Percentiles rank a stretch among this genome's conserved stretches.
These are phyloP conservation scores for Penicillium olsonii DNA, from an alignment of 2,329 filamentous ascomycete genomes.

Conservation along the genomic window DNA sequence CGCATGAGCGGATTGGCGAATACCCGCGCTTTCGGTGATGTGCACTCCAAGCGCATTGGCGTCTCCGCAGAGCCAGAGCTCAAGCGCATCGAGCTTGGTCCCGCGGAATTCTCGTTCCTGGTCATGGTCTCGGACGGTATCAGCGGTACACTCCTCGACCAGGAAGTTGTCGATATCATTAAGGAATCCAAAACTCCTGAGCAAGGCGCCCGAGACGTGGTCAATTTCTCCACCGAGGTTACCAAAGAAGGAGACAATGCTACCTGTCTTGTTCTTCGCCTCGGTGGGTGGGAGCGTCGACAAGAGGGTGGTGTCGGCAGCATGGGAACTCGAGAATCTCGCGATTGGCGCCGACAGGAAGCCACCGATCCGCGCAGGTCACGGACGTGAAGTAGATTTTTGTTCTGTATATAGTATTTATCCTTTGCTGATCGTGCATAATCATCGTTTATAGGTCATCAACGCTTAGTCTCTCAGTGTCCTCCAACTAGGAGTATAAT, in stretches of 20 bases:
- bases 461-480: too few relatives aligned
- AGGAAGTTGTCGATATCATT: conserved; percentile 93
- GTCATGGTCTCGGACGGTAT: conserved; percentile 89
- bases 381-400: conserved; percentile 46
- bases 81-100: conserved; percentile 72
- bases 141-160: conserved; percentile 80
- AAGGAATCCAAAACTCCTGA: conserved; percentile 93
- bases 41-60: conserved; percentile 85
- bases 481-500: too few relatives aligned
- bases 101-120: conserved; percentile 85
- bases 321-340: conserved; percentile 86
- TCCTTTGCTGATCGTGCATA: conserved; percentile 16
- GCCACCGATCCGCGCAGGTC: conserved; percentile 77
- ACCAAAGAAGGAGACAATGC: conserved; percentile 65
- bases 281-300: conserved; percentile 66
- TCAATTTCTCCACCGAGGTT: conserved; percentile 87
- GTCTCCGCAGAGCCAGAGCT: conserved; percentile 94
- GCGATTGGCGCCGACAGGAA: conserved; percentile 79
- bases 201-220: conserved; percentile 74
- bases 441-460: conserved; percentile 7
- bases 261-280: conserved; percentile 62
- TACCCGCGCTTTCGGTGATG: conserved; percentile 90
- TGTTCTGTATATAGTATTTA: conserved; percentile 24
- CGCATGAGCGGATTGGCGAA: conserved; percentile 92
- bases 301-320: conserved; percentile 83